phyloP scores from a whole-genome alignment of 176 grass and related monocot species.

The Ananas comosus region DNA sequence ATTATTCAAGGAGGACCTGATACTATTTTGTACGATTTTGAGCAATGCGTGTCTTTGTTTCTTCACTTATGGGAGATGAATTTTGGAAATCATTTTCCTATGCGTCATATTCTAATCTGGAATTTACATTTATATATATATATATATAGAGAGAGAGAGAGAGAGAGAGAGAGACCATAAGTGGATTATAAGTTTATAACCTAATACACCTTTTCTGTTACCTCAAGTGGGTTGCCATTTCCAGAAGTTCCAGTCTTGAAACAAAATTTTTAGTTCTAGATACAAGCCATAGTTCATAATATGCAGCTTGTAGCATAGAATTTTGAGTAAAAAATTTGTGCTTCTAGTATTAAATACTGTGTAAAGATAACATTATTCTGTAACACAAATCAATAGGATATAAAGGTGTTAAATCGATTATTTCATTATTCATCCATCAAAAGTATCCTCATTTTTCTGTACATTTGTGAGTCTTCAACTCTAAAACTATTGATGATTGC shows the following conservation, averaged over 20 bases:
- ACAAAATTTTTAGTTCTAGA: not conserved
- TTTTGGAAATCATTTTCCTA: not conserved
- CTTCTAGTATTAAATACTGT: too few species aligned
- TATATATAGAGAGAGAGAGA: too few species aligned
- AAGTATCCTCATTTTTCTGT: not conserved
- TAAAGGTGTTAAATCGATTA: not conserved
- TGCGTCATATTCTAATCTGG: not conserved
- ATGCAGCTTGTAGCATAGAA: not conserved
- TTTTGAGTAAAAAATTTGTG: not conserved
- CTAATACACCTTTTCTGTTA: not conserved
- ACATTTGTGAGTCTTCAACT: not conserved
- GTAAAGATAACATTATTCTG: too few species aligned
- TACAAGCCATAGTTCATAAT: not conserved
- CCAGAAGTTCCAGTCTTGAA: not conserved
- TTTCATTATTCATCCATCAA: not conserved
- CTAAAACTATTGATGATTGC: too few species aligned
- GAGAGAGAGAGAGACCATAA: too few species aligned
- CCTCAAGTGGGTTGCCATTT: not conserved
- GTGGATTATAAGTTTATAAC: not conserved
- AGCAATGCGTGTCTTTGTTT: constrained; percentile 5
- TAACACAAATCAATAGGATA: too few species aligned
- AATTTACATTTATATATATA: not conserved
- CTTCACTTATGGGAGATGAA: not conserved
- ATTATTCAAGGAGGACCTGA: constrained; percentile 26
- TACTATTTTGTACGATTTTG: constrained; percentile 4